Evolutionary conservation across 768 basidiomycete species (phyloP), one percentile per base, ranked within the genome.

Genomic region (Boletus rubropictus): DNA sequence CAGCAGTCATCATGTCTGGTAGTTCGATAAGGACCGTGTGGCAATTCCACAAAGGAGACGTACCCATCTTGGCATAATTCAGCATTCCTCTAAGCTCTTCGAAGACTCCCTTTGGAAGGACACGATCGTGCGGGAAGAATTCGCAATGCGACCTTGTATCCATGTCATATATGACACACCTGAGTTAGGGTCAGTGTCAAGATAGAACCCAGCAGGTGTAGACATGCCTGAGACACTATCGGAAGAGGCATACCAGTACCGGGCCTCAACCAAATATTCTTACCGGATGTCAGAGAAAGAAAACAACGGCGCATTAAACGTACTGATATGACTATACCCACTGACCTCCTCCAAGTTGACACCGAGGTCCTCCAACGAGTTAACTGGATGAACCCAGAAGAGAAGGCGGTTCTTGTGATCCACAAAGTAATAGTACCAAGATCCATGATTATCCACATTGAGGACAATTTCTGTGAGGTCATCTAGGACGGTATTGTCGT

Each of bases 361-460:
- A 11, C 8, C 17, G 0, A 56, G 39, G 1, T 7, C 12, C 5
- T 29, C 9, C 15, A 12, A 11, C 5, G 14, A 4, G 9, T 21
- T 18, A 0, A 57, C 35, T 4, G 10, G 8, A 14, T 48, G 39
- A 25, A 56, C 24, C 55, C 54, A 56, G 25, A 57, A 57, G 9
- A 56, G 43, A 39, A 55, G 50, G 22, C 31, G 55, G 11, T 46
- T 2, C 4, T 12, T 45, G 33, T 56, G 55, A 37, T 56, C 55
- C 15, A 49, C 55, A 31, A 56, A 57, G 27, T 56, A 53, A 34
- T 56, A 57, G 20, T 21, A n/a, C 39, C 55, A 57, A 25, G 3
- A 2, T 21, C 10, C 22, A 18, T 7, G 1, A 6, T 21, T 14
- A 8, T 49, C 38, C 28, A 52, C 25, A 12, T 54, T 46, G 6